Conservation (phyloP, 164 flowering plant species). For the Magnolia officinalis region DNA sequence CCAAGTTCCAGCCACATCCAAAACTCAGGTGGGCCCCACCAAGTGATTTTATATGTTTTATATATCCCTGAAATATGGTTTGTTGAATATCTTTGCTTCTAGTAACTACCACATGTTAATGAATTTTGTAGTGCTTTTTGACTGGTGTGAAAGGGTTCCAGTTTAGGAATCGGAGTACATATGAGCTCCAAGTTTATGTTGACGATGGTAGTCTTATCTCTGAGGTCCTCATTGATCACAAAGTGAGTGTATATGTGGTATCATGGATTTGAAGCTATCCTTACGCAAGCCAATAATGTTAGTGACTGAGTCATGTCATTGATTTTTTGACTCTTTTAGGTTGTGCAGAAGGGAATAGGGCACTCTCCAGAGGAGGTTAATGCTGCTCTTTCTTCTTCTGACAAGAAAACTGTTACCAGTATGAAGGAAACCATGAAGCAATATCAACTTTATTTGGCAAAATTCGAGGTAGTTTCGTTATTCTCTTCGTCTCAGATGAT, state of each 20-base stretch:
- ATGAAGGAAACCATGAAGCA: conserved; percentile 66
- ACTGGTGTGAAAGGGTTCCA: conserved; percentile 84
- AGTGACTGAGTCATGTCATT: background rate
- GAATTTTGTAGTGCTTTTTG: conserved; percentile 67
- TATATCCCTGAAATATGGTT: background rate
- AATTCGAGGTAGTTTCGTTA: conserved; percentile 65
- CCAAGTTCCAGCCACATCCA: too few species aligned
- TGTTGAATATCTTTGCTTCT: background rate
- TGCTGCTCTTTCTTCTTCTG: conserved; percentile 63
- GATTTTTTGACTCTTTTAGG: conserved; percentile 31
- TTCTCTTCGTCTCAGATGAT: background rate
- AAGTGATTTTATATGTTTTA: too few species aligned
- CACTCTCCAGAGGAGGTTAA: conserved; percentile 70
- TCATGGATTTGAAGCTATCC: background rate
- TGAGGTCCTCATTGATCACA: conserved; percentile 71
- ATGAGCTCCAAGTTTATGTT: conserved; percentile 67
- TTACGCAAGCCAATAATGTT: background rate
- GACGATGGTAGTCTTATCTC: conserved; percentile 97
- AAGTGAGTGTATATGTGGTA: conserved; percentile 44
- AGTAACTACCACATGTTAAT: background rate
- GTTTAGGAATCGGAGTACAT: conserved; percentile 49
- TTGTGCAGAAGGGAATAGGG: conserved; percentile 63
- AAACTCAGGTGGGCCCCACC: too few species aligned
- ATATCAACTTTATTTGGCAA: conserved; percentile 57
- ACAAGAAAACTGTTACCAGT: conserved; percentile 27